Evolutionary conservation across 345 rosid species (phyloP), one percentile per base, ranked within the genome.

Genomic region (Eucalyptus victrix): DNA sequence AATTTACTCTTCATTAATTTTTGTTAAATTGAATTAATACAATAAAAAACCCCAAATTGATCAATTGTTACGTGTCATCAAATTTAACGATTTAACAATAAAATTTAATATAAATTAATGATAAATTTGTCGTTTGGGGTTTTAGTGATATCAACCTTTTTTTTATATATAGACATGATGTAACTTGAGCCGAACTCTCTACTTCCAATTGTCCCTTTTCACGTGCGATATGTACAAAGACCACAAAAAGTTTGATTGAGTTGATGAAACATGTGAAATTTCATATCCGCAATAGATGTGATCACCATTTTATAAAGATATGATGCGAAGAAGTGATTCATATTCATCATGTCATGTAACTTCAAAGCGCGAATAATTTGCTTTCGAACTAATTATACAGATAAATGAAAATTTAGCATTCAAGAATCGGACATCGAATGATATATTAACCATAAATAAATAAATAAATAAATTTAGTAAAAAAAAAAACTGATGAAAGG

Each of bases 311-410:
- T 40, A 1, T 69, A 2, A 17, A 34, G 7, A 17, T 37, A 11
- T 9, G 8, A 3, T 1, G 7, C 1, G 1, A 6, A 44, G 16
- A 37, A 76, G 3, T 1, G 4, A 76, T 37, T 37, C 83, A 11
- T 21, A 76, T 37, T 6, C 9, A 21, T 21, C 3, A 6, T 1
- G 8, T 5, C 14, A 21, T 2, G 0, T 6, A 1, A 26, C 9
- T 11, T 76, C 24, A 13, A 7, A 19, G 3, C 0, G 14, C 13
- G 4, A 76, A 37, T 21, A 76, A 76, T 21, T 72, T 9, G 2
- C 14, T 37, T 76, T 76, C 2, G 0, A 37, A 3, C 0, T 7
- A 1, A 7, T 3, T 37, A 9, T 19, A 37, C 3, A 3, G 1
- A 37, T 18, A 37, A 19, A 37, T 37, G 28, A 21, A 21, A 37